Conservation (phyloP, 176 grass and related monocot genomes). For the Aegilops sharonensis region DNA sequence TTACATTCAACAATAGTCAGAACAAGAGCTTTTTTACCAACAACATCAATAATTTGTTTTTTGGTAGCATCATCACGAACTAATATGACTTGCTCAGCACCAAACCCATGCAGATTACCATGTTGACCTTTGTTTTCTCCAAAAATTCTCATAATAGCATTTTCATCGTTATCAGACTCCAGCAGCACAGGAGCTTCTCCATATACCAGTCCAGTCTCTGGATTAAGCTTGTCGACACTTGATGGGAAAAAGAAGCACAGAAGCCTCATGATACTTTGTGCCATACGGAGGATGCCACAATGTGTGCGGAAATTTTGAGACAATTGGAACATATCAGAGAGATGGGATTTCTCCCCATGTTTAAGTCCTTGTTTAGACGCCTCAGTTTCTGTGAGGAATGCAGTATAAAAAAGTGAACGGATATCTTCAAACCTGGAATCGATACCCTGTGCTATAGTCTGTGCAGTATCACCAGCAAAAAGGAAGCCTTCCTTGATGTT, state of each 20-base stretch:
- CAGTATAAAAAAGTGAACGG: constrained; percentile 69
- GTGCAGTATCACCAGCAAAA: constrained; percentile 91
- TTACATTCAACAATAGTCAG: constrained; percentile 90
- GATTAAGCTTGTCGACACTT: constrained; percentile 61
- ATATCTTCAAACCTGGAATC: constrained; percentile 93
- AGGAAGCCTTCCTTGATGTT: constrained; percentile 77
- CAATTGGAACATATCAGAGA: constrained; percentile 76
- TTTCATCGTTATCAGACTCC: constrained; percentile 68
- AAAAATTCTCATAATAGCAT: constrained; percentile 88
- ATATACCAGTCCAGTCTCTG: constrained; percentile 72
- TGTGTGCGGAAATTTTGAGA: constrained; percentile 83
- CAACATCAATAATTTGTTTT: constrained; percentile 55
- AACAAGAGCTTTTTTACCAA: constrained; percentile 81
- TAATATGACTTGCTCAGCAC: constrained; percentile 76
- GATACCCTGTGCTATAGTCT: constrained; percentile 80
- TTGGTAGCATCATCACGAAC: constrained; percentile 58
- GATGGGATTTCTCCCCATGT: constrained; percentile 17
- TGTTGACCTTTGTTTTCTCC: constrained; percentile 34
- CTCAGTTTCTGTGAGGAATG: constrained; percentile 47
- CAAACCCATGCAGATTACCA: constrained; percentile 49
- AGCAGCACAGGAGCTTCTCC: constrained; percentile 84
- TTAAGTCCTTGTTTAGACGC: constrained; percentile 22
- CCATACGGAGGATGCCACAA: constrained; percentile 63
- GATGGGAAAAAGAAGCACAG: constrained; percentile 76
- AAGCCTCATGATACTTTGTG: constrained; percentile 76